Base-by-base conservation (phyloP, 352 stramenopile species). In the Aphanomyces astaci region DNA sequence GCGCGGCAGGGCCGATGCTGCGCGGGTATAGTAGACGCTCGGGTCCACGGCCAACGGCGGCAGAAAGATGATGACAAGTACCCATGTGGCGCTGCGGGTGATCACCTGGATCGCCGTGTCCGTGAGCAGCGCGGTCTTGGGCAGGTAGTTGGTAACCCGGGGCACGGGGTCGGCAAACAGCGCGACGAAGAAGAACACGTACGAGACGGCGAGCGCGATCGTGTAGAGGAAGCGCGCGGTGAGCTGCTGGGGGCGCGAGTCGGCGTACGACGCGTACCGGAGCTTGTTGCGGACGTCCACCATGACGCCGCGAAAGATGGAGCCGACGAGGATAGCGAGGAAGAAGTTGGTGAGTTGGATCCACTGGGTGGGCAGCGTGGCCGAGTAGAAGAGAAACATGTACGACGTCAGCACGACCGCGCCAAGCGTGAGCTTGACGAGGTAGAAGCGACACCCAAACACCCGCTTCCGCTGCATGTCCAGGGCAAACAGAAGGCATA, bases 391-490 rank as follows among this genome's bases (percentile, higher is more conserved):
- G 13, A 33, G 28, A 2, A 59, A 10, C 17, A 68, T 57, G 62
- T 68, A 68, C 15, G 28, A 15, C 11, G 39, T 24, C 19, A 68
- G 39, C 32, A 51, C 62, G 22, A 68, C 30, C 13, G 49, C 39
- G 39, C 62, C 62, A 22, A 68, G 39, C 15, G 43, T n/a, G 17
- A 68, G 39, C 25, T 68, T 68, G 62, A 68, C 62, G 31, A 51
- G 25, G 30, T 59, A 51, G 62, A 68, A 68, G 13, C 62, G 62
- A 17, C 27, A 59, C 7, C 28, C 49, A 52, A 68, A 68, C 28
- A 68, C 32, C 32, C 62, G 62, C 36, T 68, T 68, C 24, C 62
- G 62, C 51, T 68, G 62, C 62, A 68, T 68, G 51, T 68, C 62
- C 32, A 68, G 11, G 15, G 62, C 62, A 36, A 68, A 68, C 32